Evolutionary conservation across 2,329 filamentous ascomycete genomes (phyloP), one percentile per base, ranked within the genome.

Genomic region (Teratosphaeria pseudoeucalypti): DNA sequence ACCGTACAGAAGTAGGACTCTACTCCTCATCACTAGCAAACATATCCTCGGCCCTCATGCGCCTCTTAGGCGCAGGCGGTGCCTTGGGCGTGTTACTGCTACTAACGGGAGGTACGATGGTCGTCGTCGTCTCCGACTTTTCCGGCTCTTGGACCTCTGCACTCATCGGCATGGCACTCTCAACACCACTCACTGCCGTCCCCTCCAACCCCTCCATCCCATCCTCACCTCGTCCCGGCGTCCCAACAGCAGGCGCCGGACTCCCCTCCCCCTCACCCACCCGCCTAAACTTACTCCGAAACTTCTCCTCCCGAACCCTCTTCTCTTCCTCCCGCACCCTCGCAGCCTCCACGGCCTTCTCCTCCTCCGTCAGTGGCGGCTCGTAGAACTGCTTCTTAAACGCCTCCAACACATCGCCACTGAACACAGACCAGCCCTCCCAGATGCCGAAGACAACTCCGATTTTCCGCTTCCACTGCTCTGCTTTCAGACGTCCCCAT

Each of bases 381-480:
- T 85, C 84, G 63, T 88, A 84, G 67, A 95, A 95, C 12, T 82
- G 82, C 58, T 80, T 77, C 34, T 83, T 82, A 63, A 95, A 88
- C 32, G 82, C 75, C 63, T 89, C 87, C 64, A 92, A 88, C 55
- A 83, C 86, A 58, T 86, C 85, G 34, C 84, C 82, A 1, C 88
- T 85, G 65, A 95, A 95, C 1, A 83, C 80, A 66, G 78, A 82
- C 79, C 81, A 82, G 11, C 78, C 77, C 71, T 84, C 81, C 82
- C 89, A 94, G 39, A 90, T 76, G 54, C 82, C 80, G 9, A 94
- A 76, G 1, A 94, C 79, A 6, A 85, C 79, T 2, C 81, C 81
- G 47, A 94, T 79, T 67, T 87, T 90, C 56, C 89, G 82, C 72
- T 88, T 89, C 88, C 89, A 94, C 73, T 92, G 92, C 63, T 94